These are phyloP conservation scores for Ophiostoma novo-ulmi DNA, from an alignment of 2,329 filamentous ascomycete genomes.

Conservation along the genomic window DNA sequence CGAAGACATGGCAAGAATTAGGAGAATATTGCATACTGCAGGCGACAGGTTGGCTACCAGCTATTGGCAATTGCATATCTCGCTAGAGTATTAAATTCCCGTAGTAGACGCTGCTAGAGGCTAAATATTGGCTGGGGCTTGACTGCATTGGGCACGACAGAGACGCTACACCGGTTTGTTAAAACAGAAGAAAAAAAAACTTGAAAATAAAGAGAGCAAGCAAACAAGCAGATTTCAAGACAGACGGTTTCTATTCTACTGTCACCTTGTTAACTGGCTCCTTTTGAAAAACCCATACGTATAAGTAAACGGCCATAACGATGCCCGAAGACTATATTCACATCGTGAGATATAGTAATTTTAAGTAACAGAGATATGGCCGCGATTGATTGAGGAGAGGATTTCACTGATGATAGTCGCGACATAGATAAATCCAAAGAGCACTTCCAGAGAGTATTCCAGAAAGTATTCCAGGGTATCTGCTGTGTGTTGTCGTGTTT, in stretches of 20 bases:
- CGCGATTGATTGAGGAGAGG: too few species aligned
- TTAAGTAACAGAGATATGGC: too few species aligned
- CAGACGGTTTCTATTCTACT: not conserved
- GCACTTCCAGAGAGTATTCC: too few species aligned
- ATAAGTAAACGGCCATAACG: not conserved
- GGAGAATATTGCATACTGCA: not conserved
- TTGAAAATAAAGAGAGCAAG: too few species aligned
- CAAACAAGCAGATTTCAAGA: not conserved
- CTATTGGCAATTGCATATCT: not conserved
- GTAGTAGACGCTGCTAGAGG: not conserved
- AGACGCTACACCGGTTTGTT: not conserved
- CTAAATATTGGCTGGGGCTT: conserved; percentile 1
- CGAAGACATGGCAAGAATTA: not conserved
- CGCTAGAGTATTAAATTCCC: not conserved
- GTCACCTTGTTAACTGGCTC: too few species aligned
- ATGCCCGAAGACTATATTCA: not conserved
- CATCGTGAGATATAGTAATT: not conserved
- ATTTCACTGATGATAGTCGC: too few species aligned
- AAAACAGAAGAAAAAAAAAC: not conserved
- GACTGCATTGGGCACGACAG: not conserved
- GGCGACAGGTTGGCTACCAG: too few species aligned
- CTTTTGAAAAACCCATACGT: too few species aligned
- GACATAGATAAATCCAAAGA: too few species aligned
- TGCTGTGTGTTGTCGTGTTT: not conserved
- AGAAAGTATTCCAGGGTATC: not conserved